Evolutionary conservation across 2,329 filamentous ascomycete species (phyloP).

Genomic region (Fusarium buxicola): DNA sequence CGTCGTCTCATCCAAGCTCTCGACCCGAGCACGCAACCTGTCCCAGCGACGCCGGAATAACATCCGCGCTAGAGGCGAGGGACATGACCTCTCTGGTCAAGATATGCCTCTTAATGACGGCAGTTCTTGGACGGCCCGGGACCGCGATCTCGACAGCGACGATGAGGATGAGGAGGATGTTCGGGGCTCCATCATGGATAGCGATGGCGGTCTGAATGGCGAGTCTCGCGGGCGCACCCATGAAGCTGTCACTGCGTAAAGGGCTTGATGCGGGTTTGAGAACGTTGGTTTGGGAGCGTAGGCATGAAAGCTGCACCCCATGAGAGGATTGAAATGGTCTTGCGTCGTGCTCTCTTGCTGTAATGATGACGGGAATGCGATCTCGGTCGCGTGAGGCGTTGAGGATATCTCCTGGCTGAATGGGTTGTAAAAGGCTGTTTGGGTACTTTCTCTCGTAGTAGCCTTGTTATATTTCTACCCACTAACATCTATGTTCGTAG

Average conservation of each 20-base stretch:
- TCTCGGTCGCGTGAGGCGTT: slow-evolving; percentile 46
- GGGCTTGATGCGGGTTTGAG: too few species aligned
- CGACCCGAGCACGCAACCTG: slow-evolving; percentile 85
- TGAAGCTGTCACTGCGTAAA: slow-evolving; percentile 61
- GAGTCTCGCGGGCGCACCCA: slow-evolving; percentile 68
- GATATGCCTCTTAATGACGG: slow-evolving; percentile 82
- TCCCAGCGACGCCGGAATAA: slow-evolving; percentile 85
- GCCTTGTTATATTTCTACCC: slow-evolving; percentile 45
- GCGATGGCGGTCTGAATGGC: slow-evolving; percentile 64
- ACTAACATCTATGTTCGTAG: slow-evolving; percentile 42
- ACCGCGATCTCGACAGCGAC: slow-evolving; percentile 71
- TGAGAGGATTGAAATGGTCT: not conserved
- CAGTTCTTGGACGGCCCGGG: slow-evolving; percentile 86
- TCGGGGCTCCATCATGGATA: slow-evolving; percentile 62
- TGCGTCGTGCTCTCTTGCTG: slow-evolving; percentile 15
- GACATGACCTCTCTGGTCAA: slow-evolving; percentile 84
- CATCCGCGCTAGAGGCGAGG: slow-evolving; percentile 75
- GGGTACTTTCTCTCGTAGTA: slow-evolving; percentile 40
- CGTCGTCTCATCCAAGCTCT: slow-evolving; percentile 87
- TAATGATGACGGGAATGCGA: slow-evolving; percentile 38
- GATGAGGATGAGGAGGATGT: slow-evolving; percentile 71
- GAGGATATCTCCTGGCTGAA: slow-evolving; percentile 36
- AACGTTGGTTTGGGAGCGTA: slow-evolving; percentile 13
- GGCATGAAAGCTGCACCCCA: slow-evolving; percentile 5
- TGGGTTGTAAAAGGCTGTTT: slow-evolving; percentile 41